Evolutionary conservation across 2,329 filamentous ascomycete genomes (phyloP).

Genomic region (Akanthomyces lecanii): DNA sequence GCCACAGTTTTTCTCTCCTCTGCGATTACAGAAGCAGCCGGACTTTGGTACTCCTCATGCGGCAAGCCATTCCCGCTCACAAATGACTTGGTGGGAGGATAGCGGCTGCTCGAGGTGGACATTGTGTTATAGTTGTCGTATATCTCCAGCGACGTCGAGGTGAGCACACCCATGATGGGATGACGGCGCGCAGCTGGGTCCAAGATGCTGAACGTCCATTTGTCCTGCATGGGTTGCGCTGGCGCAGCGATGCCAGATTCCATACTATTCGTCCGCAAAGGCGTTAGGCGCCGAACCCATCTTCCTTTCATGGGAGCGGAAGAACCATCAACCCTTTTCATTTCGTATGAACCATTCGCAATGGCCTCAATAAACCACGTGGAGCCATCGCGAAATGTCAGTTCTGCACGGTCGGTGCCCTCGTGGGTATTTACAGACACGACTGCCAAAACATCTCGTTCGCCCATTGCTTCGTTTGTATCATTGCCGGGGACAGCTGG

Average conservation of each 20-base stretch:
- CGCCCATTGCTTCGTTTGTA: slow-evolving; percentile 43
- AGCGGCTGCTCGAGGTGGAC: slow-evolving; percentile 44
- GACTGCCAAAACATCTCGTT: slow-evolving; percentile 59
- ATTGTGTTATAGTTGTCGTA: slow-evolving; percentile 62
- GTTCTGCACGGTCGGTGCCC: slow-evolving; percentile 54
- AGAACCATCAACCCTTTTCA: slow-evolving; percentile 54
- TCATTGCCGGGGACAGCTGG: slow-evolving; percentile 32
- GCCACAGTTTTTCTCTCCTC: slow-evolving; percentile 29
- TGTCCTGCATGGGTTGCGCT: slow-evolving; percentile 38
- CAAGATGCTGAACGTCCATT: slow-evolving; percentile 75
- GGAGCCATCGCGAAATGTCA: slow-evolving; percentile 61
- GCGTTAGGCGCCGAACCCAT: slow-evolving; percentile 56
- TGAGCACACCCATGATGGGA: slow-evolving; percentile 68
- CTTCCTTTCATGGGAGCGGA: slow-evolving; percentile 59
- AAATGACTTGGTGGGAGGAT: slow-evolving; percentile 41
- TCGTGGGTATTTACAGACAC: slow-evolving; percentile 55
- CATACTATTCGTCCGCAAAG: slow-evolving; percentile 22
- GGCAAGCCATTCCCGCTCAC: slow-evolving; percentile 21
- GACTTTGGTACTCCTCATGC: slow-evolving; percentile 14
- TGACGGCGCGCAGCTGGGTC: slow-evolving; percentile 65
- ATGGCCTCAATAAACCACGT: slow-evolving; percentile 53
- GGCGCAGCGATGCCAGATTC: slow-evolving; percentile 18
- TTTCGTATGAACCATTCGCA: slow-evolving; percentile 60
- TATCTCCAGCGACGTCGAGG: slow-evolving; percentile 60
- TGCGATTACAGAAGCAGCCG: not conserved